A percentile compares a stretch with the other conserved stretches of the same genome.
Evolutionary conservation across 148 eudicot genomes (phyloP).

Genomic region (Dianthus caryophyllus): DNA sequence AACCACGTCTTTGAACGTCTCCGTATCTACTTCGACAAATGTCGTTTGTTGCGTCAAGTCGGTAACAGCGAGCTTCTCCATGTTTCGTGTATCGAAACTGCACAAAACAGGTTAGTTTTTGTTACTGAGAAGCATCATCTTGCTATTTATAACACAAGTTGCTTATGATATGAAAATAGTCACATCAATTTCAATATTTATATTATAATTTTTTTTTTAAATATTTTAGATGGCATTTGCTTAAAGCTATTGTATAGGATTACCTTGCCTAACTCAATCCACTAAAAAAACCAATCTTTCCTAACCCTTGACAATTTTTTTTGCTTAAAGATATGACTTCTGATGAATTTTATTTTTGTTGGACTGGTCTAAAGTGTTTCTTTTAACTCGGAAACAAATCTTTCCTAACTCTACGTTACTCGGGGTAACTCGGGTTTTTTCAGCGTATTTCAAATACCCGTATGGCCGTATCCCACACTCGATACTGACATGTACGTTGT

Average conservation of each 20-base stretch:
- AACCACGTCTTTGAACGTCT: conserved; percentile 36
- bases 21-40: conserved; percentile 32
- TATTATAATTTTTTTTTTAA: neutral
- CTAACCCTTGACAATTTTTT: conserved; percentile 11
- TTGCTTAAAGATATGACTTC: conserved; percentile 19
- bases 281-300: conserved; percentile 19
- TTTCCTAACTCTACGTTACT: neutral
- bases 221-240: conserved; percentile 24
- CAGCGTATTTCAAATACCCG: no score
- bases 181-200: neutral
- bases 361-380: neutral
- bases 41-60: conserved; percentile 29
- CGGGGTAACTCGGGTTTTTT: no score
- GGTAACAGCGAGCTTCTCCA: conserved; percentile 21
- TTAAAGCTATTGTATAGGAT: conserved; percentile 24
- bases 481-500: no score
- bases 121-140: conserved; percentile 2
- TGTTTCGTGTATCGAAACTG: conserved; percentile 15
- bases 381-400: neutral
- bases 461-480: no score
- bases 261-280: conserved; percentile 23
- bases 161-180: conserved; percentile 13
- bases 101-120: conserved; percentile 18
- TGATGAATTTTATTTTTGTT: neutral
- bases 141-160: conserved; percentile 3